Base-by-base conservation (phyloP, 306 rosid genomes). In the Betula pendula region DNA sequence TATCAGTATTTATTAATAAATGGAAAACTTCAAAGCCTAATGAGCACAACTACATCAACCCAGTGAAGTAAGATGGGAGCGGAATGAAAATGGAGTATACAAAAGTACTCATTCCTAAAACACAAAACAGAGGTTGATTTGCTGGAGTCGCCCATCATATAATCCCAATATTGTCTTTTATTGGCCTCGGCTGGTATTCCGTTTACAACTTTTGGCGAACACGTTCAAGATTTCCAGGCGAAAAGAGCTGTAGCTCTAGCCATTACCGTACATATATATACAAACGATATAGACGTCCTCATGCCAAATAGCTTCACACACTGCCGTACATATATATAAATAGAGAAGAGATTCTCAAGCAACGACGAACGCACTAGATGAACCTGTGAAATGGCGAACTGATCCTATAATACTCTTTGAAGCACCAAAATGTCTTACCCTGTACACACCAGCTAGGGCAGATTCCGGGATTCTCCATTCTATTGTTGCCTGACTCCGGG, bases 341-440 rank as follows among this genome's bases (percentile, higher is more conserved):
- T n/a, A 62, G n/a, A 15, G 15, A 59, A 56, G 8, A 24, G 19
- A 79, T 75, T 53, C 73, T 83, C 85, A 94, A 17, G 82, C 83
- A 68, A 94, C 88, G 24, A 85, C 92, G 77, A 94, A 90, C 4
- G 93, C 97, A 73, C 92, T 88, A 14, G 97, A 94, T 70, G 95
- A 86, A 15, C 97, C 96, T 6, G 92, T 90, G 70, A 94, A 94
- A 83, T 92, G 97, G 66, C 58, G 77, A 68, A 92, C 81, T 0
- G 98, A 84, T 55, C 97, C 92, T 22, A 89, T 29, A 16, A 90
- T 80, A 27, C 83, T 63, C 90, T 85, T 92, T 7, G 97, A 80
- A 75, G 96, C 97, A n/a, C 98, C 97, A 50, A 94, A 92, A 79
- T 94, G 98, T 43, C 77, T 86, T 24, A 92, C 81, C 75, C 95